phyloP scores from a whole-genome alignment of 169 alveolate genomes.

The Cryptosporidium sp. region DNA sequence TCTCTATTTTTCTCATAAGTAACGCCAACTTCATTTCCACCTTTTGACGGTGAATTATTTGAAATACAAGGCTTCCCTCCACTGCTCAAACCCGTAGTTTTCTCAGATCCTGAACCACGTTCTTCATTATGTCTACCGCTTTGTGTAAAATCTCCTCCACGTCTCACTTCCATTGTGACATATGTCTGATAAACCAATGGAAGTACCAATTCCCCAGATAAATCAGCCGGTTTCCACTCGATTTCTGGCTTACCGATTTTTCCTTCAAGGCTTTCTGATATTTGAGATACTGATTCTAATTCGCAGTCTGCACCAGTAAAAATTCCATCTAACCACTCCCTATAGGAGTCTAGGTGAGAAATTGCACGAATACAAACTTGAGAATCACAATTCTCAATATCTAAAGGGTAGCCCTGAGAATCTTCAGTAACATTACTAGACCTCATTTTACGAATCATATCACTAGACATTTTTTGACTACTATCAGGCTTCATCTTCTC shows the following conservation, averaged over 20 bases:
- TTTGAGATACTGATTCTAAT: conserved; percentile 17
- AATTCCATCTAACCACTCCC: conserved; percentile 69
- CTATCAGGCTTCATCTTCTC: neutral
- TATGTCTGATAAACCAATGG: conserved; percentile 70
- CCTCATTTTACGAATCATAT: neutral
- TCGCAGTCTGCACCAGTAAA: conserved; percentile 15
- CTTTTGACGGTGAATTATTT: conserved; percentile 32
- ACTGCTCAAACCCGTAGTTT: neutral
- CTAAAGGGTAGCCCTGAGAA: conserved; percentile 23
- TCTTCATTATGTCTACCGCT: conserved; percentile 3
- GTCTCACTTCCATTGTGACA: conserved; percentile 32
- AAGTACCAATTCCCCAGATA: conserved; percentile 29
- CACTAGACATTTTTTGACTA: neutral
- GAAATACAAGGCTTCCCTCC: neutral
- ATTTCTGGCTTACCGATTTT: conserved; percentile 3
- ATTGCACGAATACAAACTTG: conserved; percentile 58
- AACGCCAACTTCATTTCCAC: conserved; percentile 66
- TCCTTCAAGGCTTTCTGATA: conserved; percentile 19
- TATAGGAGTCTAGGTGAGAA: conserved; percentile 56
- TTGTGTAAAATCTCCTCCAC: neutral
- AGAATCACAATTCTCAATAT: conserved; percentile 44
- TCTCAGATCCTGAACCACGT: neutral
- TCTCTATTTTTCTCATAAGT: conserved; percentile 73
- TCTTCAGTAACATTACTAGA: neutral
- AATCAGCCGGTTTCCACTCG: conserved; percentile 50